A percentile compares a stretch with the other conserved stretches of the same genome.
Conservation (phyloP, 768 basidiomycete genomes). For the Inosperma sp. region DNA sequence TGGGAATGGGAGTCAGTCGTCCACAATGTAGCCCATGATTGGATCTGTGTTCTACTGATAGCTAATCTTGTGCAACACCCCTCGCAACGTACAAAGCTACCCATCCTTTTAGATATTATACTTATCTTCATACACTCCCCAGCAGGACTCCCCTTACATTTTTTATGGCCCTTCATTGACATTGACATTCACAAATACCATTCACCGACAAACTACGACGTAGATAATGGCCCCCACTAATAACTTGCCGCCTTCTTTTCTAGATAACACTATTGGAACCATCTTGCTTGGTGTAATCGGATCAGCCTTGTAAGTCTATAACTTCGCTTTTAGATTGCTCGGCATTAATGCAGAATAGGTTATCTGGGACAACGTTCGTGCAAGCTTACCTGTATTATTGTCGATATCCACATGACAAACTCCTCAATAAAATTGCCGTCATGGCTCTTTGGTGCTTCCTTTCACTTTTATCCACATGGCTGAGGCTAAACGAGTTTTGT, state of each 20-base stretch:
- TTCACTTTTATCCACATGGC: neutral
- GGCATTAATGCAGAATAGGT: no score
- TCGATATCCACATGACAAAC: slow-evolving; percentile 32
- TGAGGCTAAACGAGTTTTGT: slow-evolving; percentile 6
- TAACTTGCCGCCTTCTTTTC: slow-evolving; percentile 27
- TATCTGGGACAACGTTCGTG: slow-evolving; percentile 38
- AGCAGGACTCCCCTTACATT: no score
- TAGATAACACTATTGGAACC: slow-evolving; percentile 40
- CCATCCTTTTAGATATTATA: no score
- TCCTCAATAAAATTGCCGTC: slow-evolving; percentile 23
- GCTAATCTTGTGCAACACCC: no score
- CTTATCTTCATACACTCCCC: no score
- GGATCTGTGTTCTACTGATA: no score
- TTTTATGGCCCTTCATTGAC: no score
- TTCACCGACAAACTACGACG: no score
- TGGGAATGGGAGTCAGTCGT: no score
- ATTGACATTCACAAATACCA: no score
- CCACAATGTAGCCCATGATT: no score
- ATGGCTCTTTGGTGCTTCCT: slow-evolving; percentile 31
- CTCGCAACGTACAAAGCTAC: no score
- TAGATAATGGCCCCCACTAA: neutral
- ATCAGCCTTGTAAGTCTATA: slow-evolving; percentile 31
- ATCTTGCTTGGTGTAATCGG: slow-evolving; percentile 32
- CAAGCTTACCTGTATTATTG: slow-evolving; percentile 41
- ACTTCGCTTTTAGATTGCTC: neutral